Base-by-base conservation (phyloP, 108 stramenopile genomes). In the Aurantiochytrium sp. region DNA sequence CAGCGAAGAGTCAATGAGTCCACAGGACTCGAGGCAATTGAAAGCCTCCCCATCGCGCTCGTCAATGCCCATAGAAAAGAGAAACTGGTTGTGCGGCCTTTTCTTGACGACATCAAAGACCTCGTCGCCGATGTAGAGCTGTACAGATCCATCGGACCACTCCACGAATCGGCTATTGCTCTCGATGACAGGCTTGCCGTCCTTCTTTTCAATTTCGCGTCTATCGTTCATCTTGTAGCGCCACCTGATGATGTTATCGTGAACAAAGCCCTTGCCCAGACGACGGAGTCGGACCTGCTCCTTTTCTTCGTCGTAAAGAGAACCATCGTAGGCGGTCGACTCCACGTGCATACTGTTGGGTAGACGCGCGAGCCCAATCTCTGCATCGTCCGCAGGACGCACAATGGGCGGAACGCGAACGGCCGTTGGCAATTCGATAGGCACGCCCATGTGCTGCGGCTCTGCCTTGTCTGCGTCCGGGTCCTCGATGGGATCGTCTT, bases 91-190 rank as follows among this genome's bases (percentile, higher is more conserved):
- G 88, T 90, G 87, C 51, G 87, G 71, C 18, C 44, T 16, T 18
- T 91, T 60, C 28, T 58, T 35, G 6, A 14, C 72, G 4, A 90
- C 90, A 45, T 91, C 91, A 60, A 91, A 91, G 60, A 58, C 90
- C 58, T 91, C 91, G 23, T 91, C 90, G 21, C 91, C 91, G 23
- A 91, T 90, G 4, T 90, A 87, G 60, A 91, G 90, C 72, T 90
- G 90, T 3, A 88, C 49, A 28, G 90, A 89, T 5, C 91, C 91
- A 53, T 91, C 91, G 72, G 88, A 89, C 91, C 91, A 91, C 88
- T 90, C 72, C 47, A 91, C 91, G 12, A 91, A 90, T 18, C 91
- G 89, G 18, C 89, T 91, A 88, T 91, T 91, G 35, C 53, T 87
- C 42, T 91, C 90, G 35, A 72, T 23, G 8, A 35, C 87, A 2